Percentiles rank a stretch among this genome's conserved stretches.
phyloP scores from a whole-genome alignment of 768 basidiomycete genomes.

The Mycena amicta region DNA sequence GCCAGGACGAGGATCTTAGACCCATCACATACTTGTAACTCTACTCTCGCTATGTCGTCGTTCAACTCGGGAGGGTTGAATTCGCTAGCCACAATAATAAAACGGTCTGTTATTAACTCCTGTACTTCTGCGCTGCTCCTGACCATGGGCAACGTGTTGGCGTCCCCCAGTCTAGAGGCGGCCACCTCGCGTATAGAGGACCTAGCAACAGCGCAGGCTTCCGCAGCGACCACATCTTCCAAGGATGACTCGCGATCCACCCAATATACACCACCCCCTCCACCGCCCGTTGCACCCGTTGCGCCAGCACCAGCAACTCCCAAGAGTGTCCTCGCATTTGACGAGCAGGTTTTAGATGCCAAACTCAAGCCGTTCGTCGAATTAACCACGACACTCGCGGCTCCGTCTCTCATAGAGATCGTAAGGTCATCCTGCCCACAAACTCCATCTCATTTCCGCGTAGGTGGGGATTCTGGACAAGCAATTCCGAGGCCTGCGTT shows the following conservation, averaged over 20 bases:
- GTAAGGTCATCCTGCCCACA: slow-evolving; percentile 45
- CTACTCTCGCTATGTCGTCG: neutral
- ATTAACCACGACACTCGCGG: slow-evolving; percentile 71
- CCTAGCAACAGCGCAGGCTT: slow-evolving; percentile 55
- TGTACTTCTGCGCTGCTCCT: slow-evolving; percentile 6
- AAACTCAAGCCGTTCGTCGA: slow-evolving; percentile 75
- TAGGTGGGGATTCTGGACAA: slow-evolving; percentile 73
- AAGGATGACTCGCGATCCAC: slow-evolving; percentile 22
- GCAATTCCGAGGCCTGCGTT: slow-evolving; percentile 68
- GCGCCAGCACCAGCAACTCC: slow-evolving; percentile 44
- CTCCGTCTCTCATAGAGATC: slow-evolving; percentile 72
- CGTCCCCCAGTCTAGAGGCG: slow-evolving; percentile 77
- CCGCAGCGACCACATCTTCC: slow-evolving; percentile 15
- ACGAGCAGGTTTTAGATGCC: slow-evolving; percentile 71
- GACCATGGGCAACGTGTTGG: slow-evolving; percentile 10
- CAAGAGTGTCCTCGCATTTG: slow-evolving; percentile 69
- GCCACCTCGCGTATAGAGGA: slow-evolving; percentile 95
- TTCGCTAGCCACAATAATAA: slow-evolving; percentile 80
- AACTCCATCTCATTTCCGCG: neutral
- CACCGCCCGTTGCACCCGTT: slow-evolving; percentile 39
- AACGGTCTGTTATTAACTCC: slow-evolving; percentile 53
- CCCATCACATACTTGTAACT: neutral
- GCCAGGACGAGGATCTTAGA: neutral
- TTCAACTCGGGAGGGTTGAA: slow-evolving; percentile 59
- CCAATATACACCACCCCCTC: slow-evolving; percentile 37